phyloP scores from a whole-genome alignment of 1,284 basidiomycete genomes.

The Schizophyllum commune region DNA sequence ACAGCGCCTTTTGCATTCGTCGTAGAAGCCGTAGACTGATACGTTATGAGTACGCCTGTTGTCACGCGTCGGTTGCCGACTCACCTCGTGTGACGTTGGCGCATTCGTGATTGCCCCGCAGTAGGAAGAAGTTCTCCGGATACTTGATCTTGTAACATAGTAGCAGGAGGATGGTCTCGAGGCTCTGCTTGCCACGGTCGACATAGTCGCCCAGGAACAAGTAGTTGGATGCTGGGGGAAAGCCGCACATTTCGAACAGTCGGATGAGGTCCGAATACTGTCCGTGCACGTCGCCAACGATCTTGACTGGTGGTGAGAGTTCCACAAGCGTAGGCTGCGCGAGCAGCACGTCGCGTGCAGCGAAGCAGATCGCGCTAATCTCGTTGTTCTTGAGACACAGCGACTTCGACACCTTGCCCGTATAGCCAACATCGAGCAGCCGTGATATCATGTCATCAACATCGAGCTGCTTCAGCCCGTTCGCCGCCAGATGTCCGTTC shows the following conservation, averaged over 20 bases:
- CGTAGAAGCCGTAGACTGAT: constrained; percentile 97
- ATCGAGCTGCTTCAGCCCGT: constrained; percentile 67
- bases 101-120: constrained; percentile 98
- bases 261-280: constrained; percentile 98
- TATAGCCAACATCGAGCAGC: constrained; percentile 94
- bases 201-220: constrained; percentile 99
- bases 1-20: constrained; percentile 98
- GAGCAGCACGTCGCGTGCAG: constrained; percentile 96
- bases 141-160: constrained; percentile 99
- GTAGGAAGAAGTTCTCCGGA: constrained; percentile 98
- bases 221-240: constrained; percentile 96
- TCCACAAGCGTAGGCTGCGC: constrained; percentile 97
- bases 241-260: constrained; percentile 99
- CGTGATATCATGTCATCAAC: constrained; percentile 99
- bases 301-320: constrained; percentile 97
- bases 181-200: constrained; percentile 95
- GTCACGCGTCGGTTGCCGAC: constrained; percentile 10
- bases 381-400: constrained; percentile 96
- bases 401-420: constrained; percentile 95
- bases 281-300: constrained; percentile 98
- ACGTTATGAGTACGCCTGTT: constrained; percentile 16
- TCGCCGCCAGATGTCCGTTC: constrained; percentile 24
- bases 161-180: constrained; percentile 95
- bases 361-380: constrained; percentile 91
- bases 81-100: constrained; percentile 96